These are phyloP conservation scores for Hylodesmum podocarpum DNA, from an alignment of 306 rosid species.

Conservation along the genomic window DNA sequence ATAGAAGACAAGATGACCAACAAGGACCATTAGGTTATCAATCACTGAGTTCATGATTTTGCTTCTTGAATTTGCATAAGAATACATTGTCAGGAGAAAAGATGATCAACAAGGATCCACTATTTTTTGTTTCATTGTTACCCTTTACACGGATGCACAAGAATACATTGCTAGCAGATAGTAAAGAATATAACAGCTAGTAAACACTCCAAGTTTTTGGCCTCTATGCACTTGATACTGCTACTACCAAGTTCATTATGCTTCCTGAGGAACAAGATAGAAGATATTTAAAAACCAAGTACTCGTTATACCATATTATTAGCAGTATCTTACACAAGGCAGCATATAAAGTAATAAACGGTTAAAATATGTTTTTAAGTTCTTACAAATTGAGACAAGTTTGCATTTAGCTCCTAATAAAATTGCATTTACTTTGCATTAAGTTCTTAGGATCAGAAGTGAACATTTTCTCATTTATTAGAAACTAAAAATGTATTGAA, in stretches of 20 bases:
- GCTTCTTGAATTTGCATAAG: background rate
- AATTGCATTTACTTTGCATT: too few relatives aligned
- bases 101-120: too few relatives aligned
- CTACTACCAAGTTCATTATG: background rate
- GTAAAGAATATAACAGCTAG: background rate
- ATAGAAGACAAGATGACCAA: conserved; percentile 43
- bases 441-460: too few relatives aligned
- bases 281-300: background rate
- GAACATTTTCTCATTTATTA: background rate
- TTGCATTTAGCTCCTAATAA: background rate
- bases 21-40: conserved; percentile 87
- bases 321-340: background rate
- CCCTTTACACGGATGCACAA: background rate
- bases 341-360: background rate
- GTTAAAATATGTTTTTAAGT: too few relatives aligned
- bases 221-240: background rate
- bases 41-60: conserved; percentile 58
- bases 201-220: background rate
- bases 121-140: conserved; percentile 15
- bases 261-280: background rate
- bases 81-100: background rate
- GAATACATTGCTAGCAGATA: background rate
- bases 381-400: background rate
- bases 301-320: background rate
- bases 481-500: background rate